Conservation (phyloP, 1,139 yeast species). For the Pichia sp. region DNA sequence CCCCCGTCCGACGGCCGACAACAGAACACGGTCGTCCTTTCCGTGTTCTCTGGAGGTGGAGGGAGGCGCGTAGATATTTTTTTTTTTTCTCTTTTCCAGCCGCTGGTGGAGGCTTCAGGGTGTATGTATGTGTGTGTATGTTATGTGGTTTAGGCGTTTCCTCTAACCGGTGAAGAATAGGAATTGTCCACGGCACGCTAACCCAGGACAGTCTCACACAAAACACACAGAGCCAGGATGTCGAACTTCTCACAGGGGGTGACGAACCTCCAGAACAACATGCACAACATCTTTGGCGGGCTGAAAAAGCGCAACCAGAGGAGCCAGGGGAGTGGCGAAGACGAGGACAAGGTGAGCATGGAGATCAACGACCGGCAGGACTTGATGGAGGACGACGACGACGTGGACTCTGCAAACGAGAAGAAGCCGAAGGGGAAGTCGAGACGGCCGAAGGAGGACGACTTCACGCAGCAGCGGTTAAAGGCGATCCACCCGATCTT, state of each 20-base stretch:
- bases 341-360: slow-evolving; percentile 4
- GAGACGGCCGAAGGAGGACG: slow-evolving; percentile 55
- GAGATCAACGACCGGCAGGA: slow-evolving; percentile 19
- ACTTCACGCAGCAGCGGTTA: slow-evolving; percentile 63
- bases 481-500: slow-evolving; percentile 70
- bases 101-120: background rate
- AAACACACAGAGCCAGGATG: slow-evolving; percentile 5
- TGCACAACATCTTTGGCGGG: slow-evolving; percentile 21
- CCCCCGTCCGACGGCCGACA: too few species aligned
- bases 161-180: too few species aligned
- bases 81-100: slow-evolving; percentile 1
- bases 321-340: background rate
- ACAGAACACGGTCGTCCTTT: too few species aligned
- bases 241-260: slow-evolving; percentile 18
- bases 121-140: too few species aligned
- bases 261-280: slow-evolving; percentile 17
- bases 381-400: slow-evolving; percentile 32
- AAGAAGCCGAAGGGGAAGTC: slow-evolving; percentile 37
- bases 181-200: too few species aligned
- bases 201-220: background rate
- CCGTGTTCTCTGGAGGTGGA: too few species aligned
- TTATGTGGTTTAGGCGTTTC: too few species aligned
- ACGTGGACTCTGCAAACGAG: slow-evolving; percentile 39
- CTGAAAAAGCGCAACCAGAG: slow-evolving; percentile 13
- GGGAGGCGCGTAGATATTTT: background rate